These are phyloP conservation scores for Agaricus subrufescens DNA, from an alignment of 768 basidiomycete genomes.

Conservation along the genomic window DNA sequence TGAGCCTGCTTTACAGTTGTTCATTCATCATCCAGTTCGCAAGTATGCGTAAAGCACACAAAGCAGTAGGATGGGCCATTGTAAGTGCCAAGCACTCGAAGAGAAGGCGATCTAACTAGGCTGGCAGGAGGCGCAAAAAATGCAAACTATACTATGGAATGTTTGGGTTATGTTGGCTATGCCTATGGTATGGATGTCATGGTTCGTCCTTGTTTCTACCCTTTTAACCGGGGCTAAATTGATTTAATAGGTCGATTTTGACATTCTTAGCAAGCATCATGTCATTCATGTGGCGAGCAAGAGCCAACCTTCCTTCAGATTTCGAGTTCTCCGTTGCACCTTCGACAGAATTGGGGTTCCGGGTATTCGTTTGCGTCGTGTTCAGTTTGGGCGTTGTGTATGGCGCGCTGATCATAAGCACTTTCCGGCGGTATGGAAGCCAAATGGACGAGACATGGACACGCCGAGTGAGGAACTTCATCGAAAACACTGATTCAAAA, in stretches of 20 bases:
- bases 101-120: neutral
- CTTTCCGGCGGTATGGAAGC: constrained; percentile 49
- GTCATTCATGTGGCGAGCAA: constrained; percentile 21
- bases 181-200: constrained; percentile 11
- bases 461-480: too few relatives aligned
- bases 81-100: constrained; percentile 19
- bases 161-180: constrained; percentile 36
- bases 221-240: neutral
- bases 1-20: constrained; percentile 58
- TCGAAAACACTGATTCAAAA: too few relatives aligned
- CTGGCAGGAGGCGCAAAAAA: constrained; percentile 43
- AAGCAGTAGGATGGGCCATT: constrained; percentile 57
- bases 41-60: constrained; percentile 56
- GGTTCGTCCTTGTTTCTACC: neutral
- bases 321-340: neutral
- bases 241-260: constrained; percentile 19
- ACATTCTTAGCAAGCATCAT: constrained; percentile 20
- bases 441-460: constrained; percentile 19
- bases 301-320: neutral
- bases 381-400: constrained; percentile 51
- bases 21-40: constrained; percentile 59
- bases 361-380: constrained; percentile 43
- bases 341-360: constrained; percentile 11
- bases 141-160: constrained; percentile 40
- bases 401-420: constrained; percentile 44